Percentiles rank a stretch among this genome's conserved stretches.
These are phyloP conservation scores for Fusarium torreyae DNA, from an alignment of 2,329 filamentous ascomycete genomes.

Conservation along the genomic window DNA sequence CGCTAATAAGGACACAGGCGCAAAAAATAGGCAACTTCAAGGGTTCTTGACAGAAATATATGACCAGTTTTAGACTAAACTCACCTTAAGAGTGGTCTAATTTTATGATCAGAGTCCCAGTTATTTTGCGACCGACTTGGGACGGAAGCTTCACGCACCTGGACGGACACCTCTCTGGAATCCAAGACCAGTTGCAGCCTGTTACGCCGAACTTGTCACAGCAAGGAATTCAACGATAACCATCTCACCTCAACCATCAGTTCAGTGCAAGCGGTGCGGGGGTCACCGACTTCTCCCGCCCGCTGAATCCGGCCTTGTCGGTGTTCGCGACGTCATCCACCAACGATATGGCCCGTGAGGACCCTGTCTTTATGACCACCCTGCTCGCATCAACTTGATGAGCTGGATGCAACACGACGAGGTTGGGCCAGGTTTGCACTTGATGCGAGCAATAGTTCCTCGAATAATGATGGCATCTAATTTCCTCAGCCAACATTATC, in stretches of 20 bases:
- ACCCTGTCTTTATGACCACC: slow-evolving; percentile 29
- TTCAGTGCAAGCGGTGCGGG: slow-evolving; percentile 20
- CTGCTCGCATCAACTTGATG: slow-evolving; percentile 32
- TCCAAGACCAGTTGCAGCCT: slow-evolving; percentile 26
- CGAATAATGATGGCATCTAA: slow-evolving; percentile 3
- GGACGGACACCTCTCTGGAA: slow-evolving; percentile 12
- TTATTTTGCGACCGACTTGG: no score
- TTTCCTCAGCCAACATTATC: not conserved
- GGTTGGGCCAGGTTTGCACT: slow-evolving; percentile 15
- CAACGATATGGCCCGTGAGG: slow-evolving; percentile 35
- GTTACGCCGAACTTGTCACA: slow-evolving; percentile 32
- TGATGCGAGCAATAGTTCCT: slow-evolving; percentile 4
- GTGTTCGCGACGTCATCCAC: slow-evolving; percentile 46
- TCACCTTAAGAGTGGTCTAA: no score
- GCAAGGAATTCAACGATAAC: slow-evolving; percentile 12
- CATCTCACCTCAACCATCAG: not conserved
- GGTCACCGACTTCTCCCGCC: slow-evolving; percentile 41
- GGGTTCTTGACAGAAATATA: no score
- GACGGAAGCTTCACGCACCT: slow-evolving; percentile 4
- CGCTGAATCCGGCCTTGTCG: slow-evolving; percentile 35
- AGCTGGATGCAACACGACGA: slow-evolving; percentile 19
- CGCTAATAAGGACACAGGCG: not conserved
- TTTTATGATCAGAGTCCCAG: no score
- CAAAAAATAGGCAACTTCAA: no score
- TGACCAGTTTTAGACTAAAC: no score